These are phyloP conservation scores for Lobosporangium transversale DNA, from an alignment of 192 early-diverging fungal species.

Conservation along the genomic window DNA sequence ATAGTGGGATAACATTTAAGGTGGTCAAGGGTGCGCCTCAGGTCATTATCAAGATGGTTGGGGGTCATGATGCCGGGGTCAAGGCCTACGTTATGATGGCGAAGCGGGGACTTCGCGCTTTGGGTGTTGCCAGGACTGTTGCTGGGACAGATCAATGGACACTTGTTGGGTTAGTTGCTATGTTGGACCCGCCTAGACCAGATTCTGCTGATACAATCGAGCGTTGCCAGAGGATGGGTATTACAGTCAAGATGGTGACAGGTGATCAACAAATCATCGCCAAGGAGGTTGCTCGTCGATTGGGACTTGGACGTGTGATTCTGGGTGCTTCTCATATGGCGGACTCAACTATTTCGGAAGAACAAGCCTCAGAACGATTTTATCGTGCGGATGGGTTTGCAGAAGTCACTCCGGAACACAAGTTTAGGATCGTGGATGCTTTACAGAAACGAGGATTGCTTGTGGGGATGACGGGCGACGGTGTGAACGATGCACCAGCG, in stretches of 20 bases:
- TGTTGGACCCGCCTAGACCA: slow-evolving; percentile 74
- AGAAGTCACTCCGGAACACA: slow-evolving; percentile 82
- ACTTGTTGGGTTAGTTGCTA: slow-evolving; percentile 71
- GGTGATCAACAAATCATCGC: slow-evolving; percentile 81
- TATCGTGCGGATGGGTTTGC: slow-evolving; percentile 79
- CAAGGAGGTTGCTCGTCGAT: slow-evolving; percentile 75
- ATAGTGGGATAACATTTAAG: slow-evolving; percentile 62
- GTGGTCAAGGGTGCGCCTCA: slow-evolving; percentile 82
- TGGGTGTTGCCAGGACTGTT: slow-evolving; percentile 74
- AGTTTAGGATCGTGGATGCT: slow-evolving; percentile 78
- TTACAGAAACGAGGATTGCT: slow-evolving; percentile 68
- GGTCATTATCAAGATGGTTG: slow-evolving; percentile 67
- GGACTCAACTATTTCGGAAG: slow-evolving; percentile 57
- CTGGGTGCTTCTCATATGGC: slow-evolving; percentile 69
- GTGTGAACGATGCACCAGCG: slow-evolving; percentile 87
- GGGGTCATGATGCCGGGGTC: slow-evolving; percentile 62
- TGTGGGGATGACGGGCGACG: slow-evolving; percentile 84
- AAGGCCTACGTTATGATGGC: slow-evolving; percentile 69
- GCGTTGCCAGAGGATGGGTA: slow-evolving; percentile 70
- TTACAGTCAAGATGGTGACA: slow-evolving; percentile 83
- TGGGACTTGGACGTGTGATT: slow-evolving; percentile 74
- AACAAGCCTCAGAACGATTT: slow-evolving; percentile 63
- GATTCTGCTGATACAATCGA: slow-evolving; percentile 76
- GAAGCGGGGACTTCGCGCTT: slow-evolving; percentile 71
- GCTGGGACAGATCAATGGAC: slow-evolving; percentile 63